These are phyloP conservation scores for Cordia subcordata DNA, from an alignment of 257 asterid species.

Conservation along the genomic window DNA sequence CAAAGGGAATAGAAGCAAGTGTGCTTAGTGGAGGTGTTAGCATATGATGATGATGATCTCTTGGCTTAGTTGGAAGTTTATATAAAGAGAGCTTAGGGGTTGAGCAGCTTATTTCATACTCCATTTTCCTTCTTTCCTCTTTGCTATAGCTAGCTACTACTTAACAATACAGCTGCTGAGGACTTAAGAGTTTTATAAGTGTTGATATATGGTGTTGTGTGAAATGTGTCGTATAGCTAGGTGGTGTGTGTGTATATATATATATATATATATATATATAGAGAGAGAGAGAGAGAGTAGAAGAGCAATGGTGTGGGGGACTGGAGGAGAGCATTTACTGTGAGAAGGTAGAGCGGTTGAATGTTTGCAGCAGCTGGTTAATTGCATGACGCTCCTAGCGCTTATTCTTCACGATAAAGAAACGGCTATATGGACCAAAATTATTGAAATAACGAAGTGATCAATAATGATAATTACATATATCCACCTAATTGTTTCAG, in stretches of 20 bases:
- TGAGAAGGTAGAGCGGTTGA: slow-evolving; percentile 15
- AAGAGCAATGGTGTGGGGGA: not conserved
- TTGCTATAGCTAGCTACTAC: too few species aligned
- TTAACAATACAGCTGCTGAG: too few species aligned
- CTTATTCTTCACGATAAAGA: slow-evolving; percentile 27
- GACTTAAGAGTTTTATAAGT: too few species aligned
- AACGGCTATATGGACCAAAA: not conserved
- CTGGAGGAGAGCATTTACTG: not conserved
- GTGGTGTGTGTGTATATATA: too few species aligned
- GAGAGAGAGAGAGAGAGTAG: too few species aligned
- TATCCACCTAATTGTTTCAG: too few species aligned
- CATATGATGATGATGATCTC: slow-evolving; percentile 22
- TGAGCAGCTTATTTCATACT: slow-evolving; percentile 22
- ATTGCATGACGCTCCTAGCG: slow-evolving; percentile 30
- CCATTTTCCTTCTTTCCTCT: too few species aligned
- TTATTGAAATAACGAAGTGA: too few species aligned
- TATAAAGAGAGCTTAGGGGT: slow-evolving; percentile 56
- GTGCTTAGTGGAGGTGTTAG: slow-evolving; percentile 62
- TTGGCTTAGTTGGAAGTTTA: slow-evolving; percentile 49
- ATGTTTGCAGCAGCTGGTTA: not conserved
- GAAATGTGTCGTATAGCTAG: too few species aligned
- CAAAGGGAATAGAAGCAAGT: slow-evolving; percentile 56
- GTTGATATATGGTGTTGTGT: too few species aligned
- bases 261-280: too few species aligned
- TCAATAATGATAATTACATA: too few species aligned